Evolutionary conservation across 768 basidiomycete species (phyloP), one percentile per base, ranked within the genome.

Genomic region (Obba rivulosa): DNA sequence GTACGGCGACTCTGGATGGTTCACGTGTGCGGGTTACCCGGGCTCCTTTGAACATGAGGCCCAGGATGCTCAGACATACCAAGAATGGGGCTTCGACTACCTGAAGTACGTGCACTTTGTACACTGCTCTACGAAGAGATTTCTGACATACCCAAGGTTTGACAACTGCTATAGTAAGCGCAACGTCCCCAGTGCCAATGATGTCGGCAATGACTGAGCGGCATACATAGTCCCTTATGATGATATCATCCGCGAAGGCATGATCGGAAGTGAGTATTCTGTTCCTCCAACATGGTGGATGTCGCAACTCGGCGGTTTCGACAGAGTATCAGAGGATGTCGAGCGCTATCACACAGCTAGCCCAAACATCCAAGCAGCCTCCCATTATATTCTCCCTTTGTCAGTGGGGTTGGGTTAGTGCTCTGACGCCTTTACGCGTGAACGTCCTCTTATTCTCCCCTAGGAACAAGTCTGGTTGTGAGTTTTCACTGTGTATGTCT

Each of bases 1-100:
- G 81, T 84, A 84, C 53, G 77, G 81, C 50, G 80, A 83, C 55
- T 73, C 83, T 0, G 83, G 83, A 18, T 84, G 81, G 82, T 80
- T 74, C 54, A 84, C 83, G 21, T 85, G 83, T 54, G 72, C 75
- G 38, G 51, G 74, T 11, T 85, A 83, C 58, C 82, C 83, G 17
- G 83, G 82, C 20, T 83, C 81, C 4, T 84, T 70, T 62, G 66
- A 72, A 57, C 79, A 84, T 47, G 82, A 84, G 60, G 77, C 68
- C n/a, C 72, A 79, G 49, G 82, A 84, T 60, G 70, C 69, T 18
- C 73, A 76, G 58, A 59, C 74, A 11, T 85, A 83, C 66, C 74
- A 75, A 40, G 59, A 78, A 41, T 85, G 83, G 83, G 81, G 80
- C 4, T 83, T 84, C 46, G 78, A 84, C 58, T 71, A 79, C 51